phyloP scores from a whole-genome alignment of 805 yeast species.

The Starmerella sp. region DNA sequence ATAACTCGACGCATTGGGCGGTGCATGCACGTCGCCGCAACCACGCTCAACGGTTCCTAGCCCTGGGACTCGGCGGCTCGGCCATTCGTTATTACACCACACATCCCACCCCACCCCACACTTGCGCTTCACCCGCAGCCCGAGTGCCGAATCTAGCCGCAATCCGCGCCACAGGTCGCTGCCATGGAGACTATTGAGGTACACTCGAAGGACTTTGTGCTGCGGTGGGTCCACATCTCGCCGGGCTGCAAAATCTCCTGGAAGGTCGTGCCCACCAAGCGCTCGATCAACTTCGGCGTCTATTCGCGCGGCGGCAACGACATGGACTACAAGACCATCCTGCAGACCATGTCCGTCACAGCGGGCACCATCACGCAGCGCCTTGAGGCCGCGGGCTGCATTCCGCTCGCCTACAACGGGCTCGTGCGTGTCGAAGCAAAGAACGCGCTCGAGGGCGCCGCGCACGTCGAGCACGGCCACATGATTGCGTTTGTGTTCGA shows the following conservation, averaged over 20 bases:
- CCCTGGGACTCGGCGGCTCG: conserved; percentile 2
- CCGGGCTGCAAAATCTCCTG: conserved; percentile 57
- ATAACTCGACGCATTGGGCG: background rate
- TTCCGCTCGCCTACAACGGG: conserved; percentile 35
- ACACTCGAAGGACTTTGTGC: conserved; percentile 76
- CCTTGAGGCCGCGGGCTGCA: conserved; percentile 43
- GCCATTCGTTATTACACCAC: background rate
- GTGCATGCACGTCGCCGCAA: background rate
- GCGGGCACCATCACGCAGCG: conserved; percentile 33
- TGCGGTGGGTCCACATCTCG: conserved; percentile 80
- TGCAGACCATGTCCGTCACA: conserved; percentile 22
- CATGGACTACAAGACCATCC: conserved; percentile 8
- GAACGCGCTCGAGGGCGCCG: conserved; percentile 54
- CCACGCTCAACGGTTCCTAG: conserved; percentile 1
- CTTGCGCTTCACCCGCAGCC: background rate
- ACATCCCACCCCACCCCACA: background rate
- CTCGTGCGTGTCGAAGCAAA: conserved; percentile 49
- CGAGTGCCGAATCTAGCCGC: background rate
- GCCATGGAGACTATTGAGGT: conserved; percentile 85
- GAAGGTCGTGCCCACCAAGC: conserved; percentile 70
- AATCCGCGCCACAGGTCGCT: background rate
- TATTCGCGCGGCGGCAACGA: conserved; percentile 17
- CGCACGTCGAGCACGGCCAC: conserved; percentile 42
- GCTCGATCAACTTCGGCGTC: conserved; percentile 38
- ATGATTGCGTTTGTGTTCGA: conserved; percentile 83